phyloP scores from a whole-genome alignment of 306 rosid genomes.

The Parietaria judaica region DNA sequence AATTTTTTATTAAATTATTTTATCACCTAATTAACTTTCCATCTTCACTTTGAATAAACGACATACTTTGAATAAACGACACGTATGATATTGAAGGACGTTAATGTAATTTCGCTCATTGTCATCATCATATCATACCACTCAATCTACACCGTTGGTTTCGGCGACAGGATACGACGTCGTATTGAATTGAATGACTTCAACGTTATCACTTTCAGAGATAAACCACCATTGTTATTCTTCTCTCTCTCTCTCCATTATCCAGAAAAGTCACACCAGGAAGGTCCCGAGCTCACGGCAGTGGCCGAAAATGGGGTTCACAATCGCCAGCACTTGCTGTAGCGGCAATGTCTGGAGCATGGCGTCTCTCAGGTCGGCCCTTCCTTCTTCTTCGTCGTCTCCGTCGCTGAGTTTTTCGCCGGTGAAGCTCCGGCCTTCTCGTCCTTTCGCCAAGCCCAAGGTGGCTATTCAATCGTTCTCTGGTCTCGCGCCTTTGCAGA shows the following conservation, averaged over 20 bases:
- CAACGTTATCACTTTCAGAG: slow-evolving; percentile 1
- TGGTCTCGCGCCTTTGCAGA: slow-evolving; percentile 49
- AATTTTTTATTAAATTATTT: no score
- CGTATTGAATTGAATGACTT: background rate
- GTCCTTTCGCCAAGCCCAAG: slow-evolving; percentile 28
- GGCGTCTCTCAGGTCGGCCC: slow-evolving; percentile 51
- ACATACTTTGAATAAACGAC: no score
- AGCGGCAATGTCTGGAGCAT: slow-evolving; percentile 41
- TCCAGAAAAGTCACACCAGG: slow-evolving; percentile 6
- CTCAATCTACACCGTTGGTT: background rate
- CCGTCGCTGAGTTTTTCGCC: slow-evolving; percentile 25
- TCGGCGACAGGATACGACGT: background rate
- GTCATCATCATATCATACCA: background rate
- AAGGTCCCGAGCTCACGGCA: background rate
- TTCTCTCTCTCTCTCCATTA: background rate
- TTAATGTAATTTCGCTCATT: background rate
- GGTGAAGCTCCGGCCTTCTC: slow-evolving; percentile 17
- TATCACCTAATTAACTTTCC: no score
- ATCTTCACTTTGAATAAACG: no score
- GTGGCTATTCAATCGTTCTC: slow-evolving; percentile 37
- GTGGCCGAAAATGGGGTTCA: slow-evolving; percentile 4
- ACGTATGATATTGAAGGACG: background rate
- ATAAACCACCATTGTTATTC: background rate
- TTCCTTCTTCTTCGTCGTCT: slow-evolving; percentile 36
- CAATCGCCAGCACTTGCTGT: slow-evolving; percentile 4